Percentiles rank a stretch among this genome's conserved stretches.
phyloP scores from a whole-genome alignment of 2,329 filamentous ascomycete species.

The Aspergillus uvarum region DNA sequence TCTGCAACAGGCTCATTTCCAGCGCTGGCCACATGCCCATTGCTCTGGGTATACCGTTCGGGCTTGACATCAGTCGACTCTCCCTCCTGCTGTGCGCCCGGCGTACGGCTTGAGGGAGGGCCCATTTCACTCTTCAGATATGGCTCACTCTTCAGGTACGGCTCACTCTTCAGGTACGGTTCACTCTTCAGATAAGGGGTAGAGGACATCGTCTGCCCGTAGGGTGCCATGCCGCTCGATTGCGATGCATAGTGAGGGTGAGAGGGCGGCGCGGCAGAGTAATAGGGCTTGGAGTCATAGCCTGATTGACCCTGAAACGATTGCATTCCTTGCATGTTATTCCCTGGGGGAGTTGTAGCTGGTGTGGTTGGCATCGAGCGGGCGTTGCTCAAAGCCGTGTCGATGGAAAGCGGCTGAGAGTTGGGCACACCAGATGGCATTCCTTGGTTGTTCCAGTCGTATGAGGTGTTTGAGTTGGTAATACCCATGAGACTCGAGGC shows the following conservation, averaged over 20 bases:
- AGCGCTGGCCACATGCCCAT: slow-evolving; percentile 55
- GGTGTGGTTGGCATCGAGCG: slow-evolving; percentile 90
- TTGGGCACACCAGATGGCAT: slow-evolving; percentile 63
- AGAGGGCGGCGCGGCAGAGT: slow-evolving; percentile 66
- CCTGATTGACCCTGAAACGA: slow-evolving; percentile 68
- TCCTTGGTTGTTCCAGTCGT: slow-evolving; percentile 71
- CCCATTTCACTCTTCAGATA: slow-evolving; percentile 90
- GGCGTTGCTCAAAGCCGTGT: slow-evolving; percentile 73
- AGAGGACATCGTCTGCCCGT: slow-evolving; percentile 54
- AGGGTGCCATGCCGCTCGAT: slow-evolving; percentile 68
- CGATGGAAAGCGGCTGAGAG: slow-evolving; percentile 74
- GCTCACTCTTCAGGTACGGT: slow-evolving; percentile 17
- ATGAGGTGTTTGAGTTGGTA: slow-evolving; percentile 69
- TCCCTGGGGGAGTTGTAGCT: slow-evolving; percentile 82
- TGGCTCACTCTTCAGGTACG: slow-evolving; percentile 33
- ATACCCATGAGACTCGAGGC: slow-evolving; percentile 83
- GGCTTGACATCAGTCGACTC: slow-evolving; percentile 70
- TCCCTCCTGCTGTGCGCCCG: slow-evolving; percentile 57
- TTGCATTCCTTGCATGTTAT: slow-evolving; percentile 73
- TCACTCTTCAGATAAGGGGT: slow-evolving; percentile 76
- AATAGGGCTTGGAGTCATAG: slow-evolving; percentile 82
- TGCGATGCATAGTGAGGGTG: slow-evolving; percentile 69
- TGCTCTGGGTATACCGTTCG: slow-evolving; percentile 61
- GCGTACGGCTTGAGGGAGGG: slow-evolving; percentile 66
- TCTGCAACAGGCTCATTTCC: slow-evolving; percentile 69